phyloP scores from a whole-genome alignment of 2,329 filamentous ascomycete genomes.

The Esteya vermicola region DNA sequence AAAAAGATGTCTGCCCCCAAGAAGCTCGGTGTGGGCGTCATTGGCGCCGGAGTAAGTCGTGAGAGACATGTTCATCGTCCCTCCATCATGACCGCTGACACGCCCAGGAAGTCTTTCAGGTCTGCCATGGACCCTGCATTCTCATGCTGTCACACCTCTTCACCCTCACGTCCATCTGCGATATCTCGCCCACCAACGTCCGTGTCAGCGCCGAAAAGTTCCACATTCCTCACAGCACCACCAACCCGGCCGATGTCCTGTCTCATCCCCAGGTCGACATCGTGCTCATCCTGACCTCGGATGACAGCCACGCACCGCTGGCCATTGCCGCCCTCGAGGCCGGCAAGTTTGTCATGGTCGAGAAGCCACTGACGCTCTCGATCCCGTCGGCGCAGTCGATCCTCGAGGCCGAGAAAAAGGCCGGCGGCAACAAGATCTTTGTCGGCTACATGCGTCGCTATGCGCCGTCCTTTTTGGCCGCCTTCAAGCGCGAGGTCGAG shows the following conservation, averaged over 20 bases:
- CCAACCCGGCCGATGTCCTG: slow-evolving; percentile 25
- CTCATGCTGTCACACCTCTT: background rate
- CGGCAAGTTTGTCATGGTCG: slow-evolving; percentile 43
- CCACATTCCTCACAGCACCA: slow-evolving; percentile 16
- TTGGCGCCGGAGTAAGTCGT: background rate
- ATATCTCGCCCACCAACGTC: slow-evolving; percentile 24
- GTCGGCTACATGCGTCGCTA: slow-evolving; percentile 50
- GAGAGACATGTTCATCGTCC: background rate
- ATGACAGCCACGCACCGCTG: slow-evolving; percentile 38
- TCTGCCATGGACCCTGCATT: slow-evolving; percentile 1
- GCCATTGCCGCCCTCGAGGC: slow-evolving; percentile 34
- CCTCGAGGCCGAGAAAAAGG: slow-evolving; percentile 30
- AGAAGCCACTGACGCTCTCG: slow-evolving; percentile 42
- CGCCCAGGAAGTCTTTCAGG: slow-evolving; percentile 1
- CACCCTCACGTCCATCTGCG: slow-evolving; percentile 26
- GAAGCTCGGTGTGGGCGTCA: background rate
- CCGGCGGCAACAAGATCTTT: slow-evolving; percentile 30
- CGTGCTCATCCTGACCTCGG: slow-evolving; percentile 35
- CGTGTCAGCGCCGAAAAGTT: slow-evolving; percentile 14
- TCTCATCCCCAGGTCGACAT: slow-evolving; percentile 30
- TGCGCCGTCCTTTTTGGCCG: slow-evolving; percentile 36
- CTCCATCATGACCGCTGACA: background rate
- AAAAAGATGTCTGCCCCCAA: background rate
- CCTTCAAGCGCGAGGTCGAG: slow-evolving; percentile 35
- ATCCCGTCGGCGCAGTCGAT: slow-evolving; percentile 31